Base-by-base conservation (phyloP, 73 alveolate genomes). In the Symbiodinium pilosum region DNA sequence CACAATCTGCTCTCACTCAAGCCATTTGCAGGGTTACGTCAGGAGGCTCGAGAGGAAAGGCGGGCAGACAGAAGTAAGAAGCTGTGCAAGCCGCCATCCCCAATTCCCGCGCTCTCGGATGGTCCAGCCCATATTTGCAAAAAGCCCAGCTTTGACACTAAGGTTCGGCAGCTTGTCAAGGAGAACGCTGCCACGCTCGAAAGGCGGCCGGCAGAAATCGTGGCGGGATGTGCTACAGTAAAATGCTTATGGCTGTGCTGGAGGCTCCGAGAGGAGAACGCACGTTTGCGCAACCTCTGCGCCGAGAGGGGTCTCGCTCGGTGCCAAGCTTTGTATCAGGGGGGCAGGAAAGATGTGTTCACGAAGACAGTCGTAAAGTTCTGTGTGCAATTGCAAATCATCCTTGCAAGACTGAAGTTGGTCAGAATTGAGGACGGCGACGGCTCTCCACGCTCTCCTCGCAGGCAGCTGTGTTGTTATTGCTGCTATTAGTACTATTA, bases 281-380 rank as follows among this genome's bases (percentile, higher is more conserved):
- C 81, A 11, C 81, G 81, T 64, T 28, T 64, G 81, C 81, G 81
- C 39, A 64, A 64, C 81, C 81, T 64, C 81, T 64, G 81, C 81
- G 81, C 81, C 9, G 81, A 64, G 14, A 64, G 81, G 81, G 81
- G 81, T 64, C 81, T 64, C 81, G 81, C 81, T 18, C 41, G 81
- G 81, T 38, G 9, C 81, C 81, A 8, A n/a, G 81, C 38, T 9
- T 24, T 24, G 81, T 24, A 30, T 54, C 32, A 7, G 26, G 2
- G 73, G 34, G 73, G 34, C 26, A 11, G 73, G 32, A 26, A n/a
- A 24, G 5, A 64, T 32, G 32, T 64, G 77, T 28, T 47, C 14
- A 47, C 21, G 59, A 14, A 21, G 4, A 64, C 30, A 26, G 41
- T 9, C 38, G 36, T 64, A 20, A 3, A 36, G 40, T 64, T 64